Evolutionary conservation across 257 asterid species (phyloP).

Genomic region (Rehmannia glutinosa): DNA sequence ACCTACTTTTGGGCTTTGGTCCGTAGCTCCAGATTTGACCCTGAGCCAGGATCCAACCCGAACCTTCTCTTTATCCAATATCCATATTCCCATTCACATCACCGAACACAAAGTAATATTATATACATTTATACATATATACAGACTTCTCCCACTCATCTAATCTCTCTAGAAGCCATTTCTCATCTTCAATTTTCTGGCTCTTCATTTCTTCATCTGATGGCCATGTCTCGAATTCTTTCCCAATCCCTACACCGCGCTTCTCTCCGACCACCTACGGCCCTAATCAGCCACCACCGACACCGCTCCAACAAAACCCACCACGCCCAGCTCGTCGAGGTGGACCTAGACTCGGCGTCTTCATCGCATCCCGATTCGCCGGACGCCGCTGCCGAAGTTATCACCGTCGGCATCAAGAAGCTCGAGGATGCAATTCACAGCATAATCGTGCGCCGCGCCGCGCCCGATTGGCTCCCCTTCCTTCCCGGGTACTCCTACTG

Average conservation of each 20-base stretch:
- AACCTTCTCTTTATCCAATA: too few relatives aligned
- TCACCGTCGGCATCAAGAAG: constrained; percentile 27
- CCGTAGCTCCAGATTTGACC: too few relatives aligned
- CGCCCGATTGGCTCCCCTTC: constrained; percentile 45
- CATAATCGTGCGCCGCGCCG: constrained; percentile 36
- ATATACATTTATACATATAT: too few relatives aligned
- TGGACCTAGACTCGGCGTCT: constrained; percentile 33
- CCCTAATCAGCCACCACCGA: constrained; percentile 30
- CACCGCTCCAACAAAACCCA: constrained; percentile 32
- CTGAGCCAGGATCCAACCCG: too few relatives aligned
- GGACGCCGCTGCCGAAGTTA: constrained; percentile 25
- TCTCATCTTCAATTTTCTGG: too few relatives aligned
- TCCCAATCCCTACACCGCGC: constrained; percentile 29
- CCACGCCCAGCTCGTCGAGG: constrained; percentile 29
- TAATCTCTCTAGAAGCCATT: too few relatives aligned
- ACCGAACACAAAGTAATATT: too few relatives aligned
- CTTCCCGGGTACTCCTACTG: constrained; percentile 40
- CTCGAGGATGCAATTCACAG: constrained; percentile 40
- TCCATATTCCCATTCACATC: too few relatives aligned
- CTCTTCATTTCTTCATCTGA: background rate
- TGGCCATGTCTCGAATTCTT: constrained; percentile 31
- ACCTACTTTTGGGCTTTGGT: too few relatives aligned
- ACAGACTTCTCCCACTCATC: too few relatives aligned
- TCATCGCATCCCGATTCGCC: constrained; percentile 28
- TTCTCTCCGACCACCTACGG: constrained; percentile 16